Evolutionary conservation across 306 rosid species (phyloP).

Genomic region (Trichosanthes truncata): DNA sequence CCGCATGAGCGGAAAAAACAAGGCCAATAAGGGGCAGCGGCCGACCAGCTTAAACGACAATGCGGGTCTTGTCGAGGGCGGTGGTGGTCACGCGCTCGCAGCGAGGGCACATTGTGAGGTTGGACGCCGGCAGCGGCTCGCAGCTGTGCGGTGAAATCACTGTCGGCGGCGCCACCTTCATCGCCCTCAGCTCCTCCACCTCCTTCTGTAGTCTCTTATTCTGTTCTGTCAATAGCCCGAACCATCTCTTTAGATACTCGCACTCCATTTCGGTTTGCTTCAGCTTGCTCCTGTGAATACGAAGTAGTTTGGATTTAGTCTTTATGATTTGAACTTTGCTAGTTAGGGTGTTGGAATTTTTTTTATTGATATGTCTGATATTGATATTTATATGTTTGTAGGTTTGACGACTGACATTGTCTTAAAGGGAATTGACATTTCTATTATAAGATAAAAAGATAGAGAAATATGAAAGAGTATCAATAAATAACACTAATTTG

Average conservation of each 20-base stretch:
- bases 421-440: too few relatives aligned
- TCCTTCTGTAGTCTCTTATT: constrained; percentile 60
- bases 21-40: neutral
- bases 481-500: too few relatives aligned
- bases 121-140: constrained; percentile 71
- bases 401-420: too few relatives aligned
- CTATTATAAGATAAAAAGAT: too few relatives aligned
- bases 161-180: constrained; percentile 74
- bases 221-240: constrained; percentile 64
- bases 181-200: constrained; percentile 71
- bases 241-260: constrained; percentile 82
- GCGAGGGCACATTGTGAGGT: constrained; percentile 78
- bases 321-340: neutral
- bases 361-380: too few relatives aligned
- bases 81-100: constrained; percentile 74
- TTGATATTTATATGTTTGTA: too few relatives aligned
- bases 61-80: constrained; percentile 1
- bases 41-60: neutral
- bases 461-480: too few relatives aligned
- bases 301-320: too few relatives aligned
- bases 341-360: neutral
- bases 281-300: constrained; percentile 65
- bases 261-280: constrained; percentile 94
- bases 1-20: neutral
- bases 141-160: constrained; percentile 58